Percentiles rank a stretch among this genome's conserved stretches.
Conservation (phyloP, 2,329 filamentous ascomycete genomes). For the Davidsoniella neocaledoniae region DNA sequence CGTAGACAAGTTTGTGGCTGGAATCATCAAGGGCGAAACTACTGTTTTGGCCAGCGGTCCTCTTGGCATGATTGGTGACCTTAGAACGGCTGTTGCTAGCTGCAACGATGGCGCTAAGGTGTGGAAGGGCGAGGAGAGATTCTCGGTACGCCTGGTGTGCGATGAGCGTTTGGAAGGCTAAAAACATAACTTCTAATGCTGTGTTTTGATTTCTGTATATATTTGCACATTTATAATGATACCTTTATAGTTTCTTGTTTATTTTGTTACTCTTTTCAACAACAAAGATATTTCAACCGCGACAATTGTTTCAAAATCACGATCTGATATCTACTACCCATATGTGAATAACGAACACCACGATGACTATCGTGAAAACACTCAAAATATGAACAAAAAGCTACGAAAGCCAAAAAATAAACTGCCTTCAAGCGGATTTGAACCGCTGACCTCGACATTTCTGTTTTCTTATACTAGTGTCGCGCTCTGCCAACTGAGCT, state of each 20-base stretch:
- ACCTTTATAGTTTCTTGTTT: slow-evolving; percentile 4
- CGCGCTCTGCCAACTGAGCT: too few species aligned
- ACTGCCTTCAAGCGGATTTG: too few species aligned
- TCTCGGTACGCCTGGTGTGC: slow-evolving; percentile 38
- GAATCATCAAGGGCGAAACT: slow-evolving; percentile 31
- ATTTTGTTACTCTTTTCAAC: background rate
- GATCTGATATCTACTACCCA: too few species aligned
- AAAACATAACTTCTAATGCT: background rate
- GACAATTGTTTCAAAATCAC: too few species aligned
- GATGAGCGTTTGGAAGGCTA: slow-evolving; percentile 43
- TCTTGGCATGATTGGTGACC: slow-evolving; percentile 39
- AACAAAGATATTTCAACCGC: too few species aligned
- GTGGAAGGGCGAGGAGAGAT: slow-evolving; percentile 39
- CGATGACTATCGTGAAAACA: too few species aligned
- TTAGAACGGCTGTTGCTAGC: slow-evolving; percentile 35
- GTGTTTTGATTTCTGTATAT: background rate
- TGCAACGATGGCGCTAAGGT: slow-evolving; percentile 36
- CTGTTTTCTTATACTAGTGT: too few species aligned
- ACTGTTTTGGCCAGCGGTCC: slow-evolving; percentile 45
- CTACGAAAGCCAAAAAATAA: too few species aligned
- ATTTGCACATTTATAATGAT: background rate
- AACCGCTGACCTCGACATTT: too few species aligned
- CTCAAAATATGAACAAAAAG: too few species aligned
- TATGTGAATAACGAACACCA: too few species aligned
- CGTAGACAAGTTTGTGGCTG: slow-evolving; percentile 31